Base-by-base conservation (phyloP, 495 filamentous ascomycete genomes). In the Penicillium ochrochloron region DNA sequence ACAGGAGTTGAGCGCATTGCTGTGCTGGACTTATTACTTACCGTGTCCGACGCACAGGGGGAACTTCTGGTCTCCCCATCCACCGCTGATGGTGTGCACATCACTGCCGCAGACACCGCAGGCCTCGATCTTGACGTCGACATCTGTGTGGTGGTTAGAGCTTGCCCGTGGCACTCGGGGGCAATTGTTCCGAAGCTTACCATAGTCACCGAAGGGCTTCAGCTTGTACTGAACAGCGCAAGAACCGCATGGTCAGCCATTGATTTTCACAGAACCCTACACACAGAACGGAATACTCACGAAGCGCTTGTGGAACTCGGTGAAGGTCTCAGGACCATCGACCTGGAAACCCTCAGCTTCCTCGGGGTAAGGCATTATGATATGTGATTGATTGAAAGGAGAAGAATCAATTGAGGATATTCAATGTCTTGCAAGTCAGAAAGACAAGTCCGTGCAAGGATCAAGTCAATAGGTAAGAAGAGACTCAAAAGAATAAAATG, bases 51-150 rank as follows among this genome's bases (percentile, higher is more conserved):
- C 88, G 65, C 88, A 91, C 51, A 90, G 78, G 35, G 91, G 88
- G 51, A 90, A 84, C 27, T 84, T 85, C 60, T 84, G 83, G 0
- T 86, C 83, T 29, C 91, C 90, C 91, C 90, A 94, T 41, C 90
- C 90, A 59, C 77, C 87, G 55, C 83, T 91, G 59, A 90, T 87
- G 48, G 87, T 92, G 80, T 94, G 91, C 17, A 92, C 86, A 68
- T 94, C 92, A 27, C 85, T 89, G 11, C 89, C 90, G 75, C 91
- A 93, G 12, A 94, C 88, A 68, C 92, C 91, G 74, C 92, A 95
- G 59, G 84, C 84, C 61, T 89, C 86, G 61, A 90, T 85, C 71
- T 86, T 83, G 59, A 93, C 82, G 65, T 93, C 91, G 62, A 93
- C 82, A 68, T 93, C 90, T 79, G 39, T 57, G 17, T 8, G 54